A percentile compares a stretch with the other conserved stretches of the same genome.
phyloP scores from a whole-genome alignment of 2,329 filamentous ascomycete species.

The Fusarium chaquense region DNA sequence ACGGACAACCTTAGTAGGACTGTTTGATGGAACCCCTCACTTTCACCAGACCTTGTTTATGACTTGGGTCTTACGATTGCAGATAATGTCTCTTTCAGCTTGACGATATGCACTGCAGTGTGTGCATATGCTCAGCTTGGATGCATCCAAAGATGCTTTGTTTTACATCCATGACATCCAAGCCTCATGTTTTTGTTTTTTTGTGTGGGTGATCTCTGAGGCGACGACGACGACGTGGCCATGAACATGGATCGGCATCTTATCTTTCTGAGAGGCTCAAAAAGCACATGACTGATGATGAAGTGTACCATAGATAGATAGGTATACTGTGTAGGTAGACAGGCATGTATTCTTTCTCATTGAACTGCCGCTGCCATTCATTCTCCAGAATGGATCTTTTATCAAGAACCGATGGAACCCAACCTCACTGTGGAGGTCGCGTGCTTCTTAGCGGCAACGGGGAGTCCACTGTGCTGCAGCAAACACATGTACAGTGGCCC shows the following conservation, averaged over 20 bases:
- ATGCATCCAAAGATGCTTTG: constrained; percentile 1
- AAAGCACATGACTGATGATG: neutral
- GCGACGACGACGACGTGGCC: constrained; percentile 15
- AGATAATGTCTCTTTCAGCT: neutral
- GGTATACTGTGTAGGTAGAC: neutral
- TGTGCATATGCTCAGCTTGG: neutral
- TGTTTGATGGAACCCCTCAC: constrained; percentile 3
- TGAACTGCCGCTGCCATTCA: constrained; percentile 5
- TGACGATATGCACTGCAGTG: neutral
- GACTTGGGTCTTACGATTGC: neutral
- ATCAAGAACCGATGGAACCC: constrained; percentile 26
- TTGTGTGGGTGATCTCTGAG: constrained; percentile 13
- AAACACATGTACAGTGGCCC: constrained; percentile 1
- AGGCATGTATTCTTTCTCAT: neutral
- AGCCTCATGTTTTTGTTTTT: constrained; percentile 5
- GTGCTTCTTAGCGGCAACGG: constrained; percentile 41
- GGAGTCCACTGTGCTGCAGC: constrained; percentile 18
- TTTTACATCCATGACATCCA: constrained; percentile 23
- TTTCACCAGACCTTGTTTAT: constrained; percentile 2
- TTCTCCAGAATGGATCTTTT: constrained; percentile 21
- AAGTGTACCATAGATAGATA: neutral
- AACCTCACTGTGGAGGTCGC: constrained; percentile 30
- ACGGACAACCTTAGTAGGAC: neutral
- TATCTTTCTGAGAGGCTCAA: neutral
- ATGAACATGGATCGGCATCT: constrained; percentile 6